Percentiles rank a stretch among this genome's conserved stretches.
These are phyloP conservation scores for Colletotrichum tropicale DNA, from an alignment of 2,329 filamentous ascomycete species.

Conservation along the genomic window DNA sequence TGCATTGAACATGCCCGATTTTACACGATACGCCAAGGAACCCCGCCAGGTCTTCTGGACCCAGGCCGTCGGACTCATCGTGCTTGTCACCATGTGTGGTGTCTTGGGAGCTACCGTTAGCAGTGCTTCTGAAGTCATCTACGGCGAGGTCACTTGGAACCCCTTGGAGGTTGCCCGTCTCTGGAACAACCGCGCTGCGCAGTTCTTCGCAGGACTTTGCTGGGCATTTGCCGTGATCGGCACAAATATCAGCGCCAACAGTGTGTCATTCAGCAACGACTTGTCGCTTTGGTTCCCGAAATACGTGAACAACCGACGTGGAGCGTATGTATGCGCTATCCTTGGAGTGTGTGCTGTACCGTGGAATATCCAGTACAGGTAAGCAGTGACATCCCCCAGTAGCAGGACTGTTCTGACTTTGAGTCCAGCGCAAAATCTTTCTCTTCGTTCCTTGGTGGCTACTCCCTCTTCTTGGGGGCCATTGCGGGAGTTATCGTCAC, in stretches of 20 bases:
- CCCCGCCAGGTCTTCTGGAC: conserved; percentile 21
- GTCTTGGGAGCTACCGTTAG: conserved; percentile 51
- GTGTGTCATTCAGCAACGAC: conserved; percentile 58
- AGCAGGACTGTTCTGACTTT: conserved; percentile 24
- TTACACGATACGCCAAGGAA: conserved; percentile 23
- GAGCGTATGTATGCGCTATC: conserved; percentile 40
- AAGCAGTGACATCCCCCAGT: neutral
- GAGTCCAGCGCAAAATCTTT: neutral
- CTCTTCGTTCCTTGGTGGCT: conserved; percentile 36
- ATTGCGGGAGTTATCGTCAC: conserved; percentile 38
- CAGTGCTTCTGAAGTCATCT: conserved; percentile 37
- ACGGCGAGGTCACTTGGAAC: conserved; percentile 30
- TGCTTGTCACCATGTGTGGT: conserved; percentile 33
- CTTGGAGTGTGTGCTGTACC: conserved; percentile 19
- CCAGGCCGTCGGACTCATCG: conserved; percentile 18
- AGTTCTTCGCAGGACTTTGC: conserved; percentile 31
- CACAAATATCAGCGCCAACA: conserved; percentile 59
- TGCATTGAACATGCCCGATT: conserved; percentile 24
- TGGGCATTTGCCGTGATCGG: conserved; percentile 50
- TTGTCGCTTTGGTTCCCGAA: conserved; percentile 55
- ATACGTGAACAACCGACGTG: conserved; percentile 56
- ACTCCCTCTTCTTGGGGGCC: conserved; percentile 40
- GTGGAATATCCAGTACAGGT: conserved; percentile 23
- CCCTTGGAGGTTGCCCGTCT: conserved; percentile 29
- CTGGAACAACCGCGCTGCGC: conserved; percentile 32